Base-by-base conservation (phyloP, 495 filamentous ascomycete genomes). In the Clavariopsis aquatica region DNA sequence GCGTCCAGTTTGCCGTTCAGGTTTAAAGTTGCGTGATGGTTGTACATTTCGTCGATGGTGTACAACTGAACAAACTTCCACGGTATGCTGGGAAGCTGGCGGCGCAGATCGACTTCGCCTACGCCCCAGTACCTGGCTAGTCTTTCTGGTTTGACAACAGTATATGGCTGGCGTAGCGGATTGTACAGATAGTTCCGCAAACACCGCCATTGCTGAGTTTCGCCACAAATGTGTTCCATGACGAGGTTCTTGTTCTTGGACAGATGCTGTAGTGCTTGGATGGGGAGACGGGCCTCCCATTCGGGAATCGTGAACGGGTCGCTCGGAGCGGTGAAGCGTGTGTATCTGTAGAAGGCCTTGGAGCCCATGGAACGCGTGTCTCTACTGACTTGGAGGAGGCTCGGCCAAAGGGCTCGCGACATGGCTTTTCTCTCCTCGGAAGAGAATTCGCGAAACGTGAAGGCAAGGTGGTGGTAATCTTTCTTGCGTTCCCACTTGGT, bases 221-320 rank as follows among this genome's bases (percentile, higher is more conserved):
- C 49, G 22, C 13, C 22, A 29, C 49, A 52, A 23, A 52, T 52
- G 22, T 52, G 49, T 23, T 52, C 49, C 49, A 52, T 24, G 49
- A 17, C 15, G 49, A 52, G 49, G 22, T 24, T 52, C 20, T 4
- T 15, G 26, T 52, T 52, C 15, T 29, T 4, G 4, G 22, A 15
- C 3, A 56, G 52, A 24, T 56, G 26, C 22, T 9, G 12, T 15
- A 58, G 55, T 23, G 55, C 55, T 5, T 5, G 19, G 55, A 2
- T 10, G 10, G 55, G 55, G 12, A 58, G 55, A 12, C 55, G 55
- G 12, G 55, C 34, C 22, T 58, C 55, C 55, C 55, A 58, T 19
- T 26, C 36, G 4, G 55, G 55, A 13, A 58, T 36, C 12, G 55
- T 45, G 29, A 20, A 58, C n/a, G 55, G 55, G 55, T 58, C 55